These are phyloP conservation scores for Cucumis melo DNA, from an alignment of 306 rosid species.

Conservation along the genomic window DNA sequence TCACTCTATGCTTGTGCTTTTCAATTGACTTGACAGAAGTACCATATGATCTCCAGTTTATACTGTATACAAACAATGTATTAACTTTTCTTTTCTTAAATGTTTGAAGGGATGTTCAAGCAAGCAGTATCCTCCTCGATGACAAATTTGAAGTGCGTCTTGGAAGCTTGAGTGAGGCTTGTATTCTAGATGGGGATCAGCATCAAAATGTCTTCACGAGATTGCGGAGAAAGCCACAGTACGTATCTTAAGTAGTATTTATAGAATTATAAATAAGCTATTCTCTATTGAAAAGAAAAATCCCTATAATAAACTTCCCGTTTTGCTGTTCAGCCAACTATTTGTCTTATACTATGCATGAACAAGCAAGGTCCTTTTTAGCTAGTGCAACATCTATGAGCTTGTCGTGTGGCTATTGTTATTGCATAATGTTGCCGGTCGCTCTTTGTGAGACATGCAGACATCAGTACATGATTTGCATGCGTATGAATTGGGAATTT, in stretches of 20 bases:
- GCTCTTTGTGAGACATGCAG: background rate
- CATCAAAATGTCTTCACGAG: constrained; percentile 56
- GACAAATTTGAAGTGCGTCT: constrained; percentile 94
- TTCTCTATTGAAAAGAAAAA: background rate
- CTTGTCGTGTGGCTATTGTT: background rate
- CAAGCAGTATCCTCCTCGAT: constrained; percentile 93
- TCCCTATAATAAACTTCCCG: background rate
- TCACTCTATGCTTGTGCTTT: background rate
- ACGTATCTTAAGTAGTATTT: constrained; percentile 16
- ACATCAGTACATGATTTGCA: background rate
- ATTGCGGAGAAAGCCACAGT: constrained; percentile 66
- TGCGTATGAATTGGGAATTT: background rate
- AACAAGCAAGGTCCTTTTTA: background rate
- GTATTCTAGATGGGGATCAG: constrained; percentile 52
- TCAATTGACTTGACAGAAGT: background rate
- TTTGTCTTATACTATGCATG: background rate
- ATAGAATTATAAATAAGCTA: background rate
- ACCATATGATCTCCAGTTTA: background rate
- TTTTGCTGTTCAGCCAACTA: background rate
- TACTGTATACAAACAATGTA: constrained; percentile 1
- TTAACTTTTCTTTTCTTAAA: constrained; percentile 11
- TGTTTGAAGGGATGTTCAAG: constrained; percentile 68
- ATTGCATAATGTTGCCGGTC: background rate
- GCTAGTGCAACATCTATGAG: background rate
- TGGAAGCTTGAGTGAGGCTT: constrained; percentile 83